phyloP scores from a whole-genome alignment of 371 early-diverging fungal genomes.

The Mucor saturninus region DNA sequence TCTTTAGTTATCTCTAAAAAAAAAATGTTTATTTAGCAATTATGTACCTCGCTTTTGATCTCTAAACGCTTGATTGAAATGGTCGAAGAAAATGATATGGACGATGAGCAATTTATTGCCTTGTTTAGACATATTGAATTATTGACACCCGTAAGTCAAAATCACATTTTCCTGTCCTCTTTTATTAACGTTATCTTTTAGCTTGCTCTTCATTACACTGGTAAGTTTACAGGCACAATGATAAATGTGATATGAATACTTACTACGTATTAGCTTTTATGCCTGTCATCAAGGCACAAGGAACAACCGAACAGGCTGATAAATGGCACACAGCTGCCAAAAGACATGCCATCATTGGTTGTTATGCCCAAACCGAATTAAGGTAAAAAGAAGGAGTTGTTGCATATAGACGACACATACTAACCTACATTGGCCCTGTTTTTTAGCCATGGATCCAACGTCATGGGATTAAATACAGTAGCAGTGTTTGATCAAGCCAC shows the following conservation, averaged over 20 bases:
- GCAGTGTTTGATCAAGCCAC: slow-evolving; percentile 78
- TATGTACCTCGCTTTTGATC: slow-evolving; percentile 29
- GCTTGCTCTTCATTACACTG: slow-evolving; percentile 55
- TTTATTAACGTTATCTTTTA: slow-evolving; percentile 16
- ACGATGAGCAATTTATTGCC: slow-evolving; percentile 30
- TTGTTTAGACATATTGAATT: slow-evolving; percentile 44
- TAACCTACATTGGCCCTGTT: not conserved
- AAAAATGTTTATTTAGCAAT: slow-evolving; percentile 29
- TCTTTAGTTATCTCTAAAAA: not conserved
- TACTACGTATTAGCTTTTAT: slow-evolving; percentile 59
- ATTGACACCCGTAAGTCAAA: slow-evolving; percentile 46
- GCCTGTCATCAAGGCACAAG: slow-evolving; percentile 75
- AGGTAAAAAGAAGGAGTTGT: slow-evolving; percentile 44
- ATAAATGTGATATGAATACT: not conserved
- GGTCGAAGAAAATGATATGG: slow-evolving; percentile 45
- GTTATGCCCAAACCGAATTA: slow-evolving; percentile 87
- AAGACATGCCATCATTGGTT: slow-evolving; percentile 79
- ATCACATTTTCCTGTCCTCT: too few species aligned
- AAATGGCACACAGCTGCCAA: slow-evolving; percentile 72
- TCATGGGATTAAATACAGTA: slow-evolving; percentile 83
- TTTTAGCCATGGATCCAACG: slow-evolving; percentile 71
- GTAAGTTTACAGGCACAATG: slow-evolving; percentile 16
- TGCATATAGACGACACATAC: not conserved
- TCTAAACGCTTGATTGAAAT: slow-evolving; percentile 42
- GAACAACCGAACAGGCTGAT: slow-evolving; percentile 70